Evolutionary conservation across 169 alveolate genomes (phyloP).

Genomic region (Plasmodium chabaudi): DNA sequence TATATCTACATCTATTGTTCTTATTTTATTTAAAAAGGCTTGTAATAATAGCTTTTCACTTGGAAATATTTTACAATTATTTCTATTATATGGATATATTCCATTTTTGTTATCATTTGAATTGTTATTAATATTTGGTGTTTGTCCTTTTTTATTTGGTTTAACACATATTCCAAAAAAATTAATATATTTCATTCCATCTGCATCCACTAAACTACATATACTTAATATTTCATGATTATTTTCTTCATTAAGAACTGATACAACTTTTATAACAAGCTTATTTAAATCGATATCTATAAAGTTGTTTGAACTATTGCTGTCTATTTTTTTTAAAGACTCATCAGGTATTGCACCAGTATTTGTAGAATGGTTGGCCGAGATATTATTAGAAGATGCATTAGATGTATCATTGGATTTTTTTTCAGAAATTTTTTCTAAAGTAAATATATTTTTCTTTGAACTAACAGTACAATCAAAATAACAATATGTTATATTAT

Average conservation of each 20-base stretch:
- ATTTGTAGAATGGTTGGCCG: background rate
- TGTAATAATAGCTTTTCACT: slow-evolving; percentile 38
- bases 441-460: slow-evolving; percentile 31
- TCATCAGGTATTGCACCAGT: slow-evolving; percentile 3
- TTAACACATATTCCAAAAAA: slow-evolving; percentile 43
- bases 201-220: slow-evolving; percentile 29
- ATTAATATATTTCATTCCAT: slow-evolving; percentile 35
- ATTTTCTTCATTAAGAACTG: slow-evolving; percentile 55
- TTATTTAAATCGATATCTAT: slow-evolving; percentile 53
- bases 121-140: background rate
- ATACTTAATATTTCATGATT: slow-evolving; percentile 58
- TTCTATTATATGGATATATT: slow-evolving; percentile 13
- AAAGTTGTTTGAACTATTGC: background rate
- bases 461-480: slow-evolving; percentile 26
- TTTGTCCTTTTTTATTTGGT: background rate
- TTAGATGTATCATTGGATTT: background rate
- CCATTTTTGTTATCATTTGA: no score
- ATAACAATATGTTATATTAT: slow-evolving; percentile 62
- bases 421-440: slow-evolving; percentile 13
- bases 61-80: slow-evolving; percentile 20
- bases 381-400: background rate
- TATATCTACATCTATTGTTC: slow-evolving; percentile 52
- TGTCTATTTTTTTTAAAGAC: slow-evolving; percentile 11
- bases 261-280: slow-evolving; percentile 41
- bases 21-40: slow-evolving; percentile 34